Percentiles rank a stretch among this genome's conserved stretches.
These are phyloP conservation scores for Striga asiatica DNA, from an alignment of 257 asterid species.

Conservation along the genomic window DNA sequence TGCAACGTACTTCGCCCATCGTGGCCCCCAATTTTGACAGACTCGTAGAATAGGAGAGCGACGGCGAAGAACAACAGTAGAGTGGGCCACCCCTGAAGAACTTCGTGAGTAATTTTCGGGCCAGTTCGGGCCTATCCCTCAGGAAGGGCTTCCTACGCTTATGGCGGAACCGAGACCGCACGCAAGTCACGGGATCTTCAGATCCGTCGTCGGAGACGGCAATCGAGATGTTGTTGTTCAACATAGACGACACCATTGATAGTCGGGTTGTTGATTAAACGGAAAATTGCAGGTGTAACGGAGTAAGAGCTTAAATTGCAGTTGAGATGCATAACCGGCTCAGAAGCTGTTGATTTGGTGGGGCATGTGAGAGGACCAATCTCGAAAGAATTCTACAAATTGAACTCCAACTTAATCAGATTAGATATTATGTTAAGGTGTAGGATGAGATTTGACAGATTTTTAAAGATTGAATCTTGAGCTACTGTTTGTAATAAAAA, in stretches of 20 bases:
- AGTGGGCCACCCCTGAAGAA: conserved; percentile 66
- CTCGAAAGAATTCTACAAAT: too few species aligned
- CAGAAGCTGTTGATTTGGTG: too few species aligned
- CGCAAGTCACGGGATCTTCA: conserved; percentile 44
- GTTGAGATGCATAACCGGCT: too few species aligned
- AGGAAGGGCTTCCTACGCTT: conserved; percentile 56
- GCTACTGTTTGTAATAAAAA: too few species aligned
- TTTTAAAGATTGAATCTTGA: too few species aligned
- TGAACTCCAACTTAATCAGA: too few species aligned
- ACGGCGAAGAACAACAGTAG: conserved; percentile 43
- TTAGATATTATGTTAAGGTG: too few species aligned
- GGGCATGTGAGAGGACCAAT: too few species aligned
- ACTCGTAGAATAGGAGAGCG: conserved; percentile 50
- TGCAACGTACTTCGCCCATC: conserved; percentile 21
- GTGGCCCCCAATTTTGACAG: conserved; percentile 38
- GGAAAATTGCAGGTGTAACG: neutral
- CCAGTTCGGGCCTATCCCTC: conserved; percentile 33
- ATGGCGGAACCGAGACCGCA: conserved; percentile 40
- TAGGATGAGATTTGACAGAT: too few species aligned
- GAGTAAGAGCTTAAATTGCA: too few species aligned
- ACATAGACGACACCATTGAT: conserved; percentile 31
- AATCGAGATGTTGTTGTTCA: conserved; percentile 42
- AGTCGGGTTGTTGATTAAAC: neutral
- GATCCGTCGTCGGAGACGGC: conserved; percentile 58
- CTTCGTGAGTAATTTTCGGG: conserved; percentile 26